Conservation (phyloP, 768 basidiomycete species). For the Fistulinella prunicolor region DNA sequence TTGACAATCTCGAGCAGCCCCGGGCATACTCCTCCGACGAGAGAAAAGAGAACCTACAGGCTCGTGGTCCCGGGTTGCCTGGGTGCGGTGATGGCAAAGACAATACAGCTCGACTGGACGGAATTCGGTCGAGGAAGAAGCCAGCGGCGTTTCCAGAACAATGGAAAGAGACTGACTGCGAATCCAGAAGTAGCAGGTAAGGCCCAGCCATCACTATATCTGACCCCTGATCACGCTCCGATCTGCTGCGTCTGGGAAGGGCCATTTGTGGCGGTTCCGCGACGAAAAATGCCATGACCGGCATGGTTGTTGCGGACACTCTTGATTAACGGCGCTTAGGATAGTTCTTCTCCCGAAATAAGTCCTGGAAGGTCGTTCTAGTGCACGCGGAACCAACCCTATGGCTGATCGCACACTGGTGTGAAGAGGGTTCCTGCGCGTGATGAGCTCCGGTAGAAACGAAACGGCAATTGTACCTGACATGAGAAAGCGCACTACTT, state of each 20-base stretch:
- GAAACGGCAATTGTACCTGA: not conserved
- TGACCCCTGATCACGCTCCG: conserved; percentile 21
- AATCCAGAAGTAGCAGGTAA: conserved; percentile 27
- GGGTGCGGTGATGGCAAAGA: not conserved
- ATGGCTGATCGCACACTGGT: conserved; percentile 4
- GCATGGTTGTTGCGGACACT: conserved; percentile 21
- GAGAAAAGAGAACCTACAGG: not conserved
- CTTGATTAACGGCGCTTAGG: conserved; percentile 19
- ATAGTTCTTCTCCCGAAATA: conserved; percentile 11
- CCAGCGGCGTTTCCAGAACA: conserved; percentile 23
- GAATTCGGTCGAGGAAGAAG: conserved; percentile 13
- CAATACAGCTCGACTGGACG: not conserved
- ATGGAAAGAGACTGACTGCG: conserved; percentile 22
- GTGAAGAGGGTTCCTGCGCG: not conserved
- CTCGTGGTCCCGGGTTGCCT: conserved; percentile 3
- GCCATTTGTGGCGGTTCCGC: conserved; percentile 29
- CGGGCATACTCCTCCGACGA: not conserved
- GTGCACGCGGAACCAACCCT: conserved; percentile 1
- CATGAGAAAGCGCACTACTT: not conserved
- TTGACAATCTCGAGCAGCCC: not conserved
- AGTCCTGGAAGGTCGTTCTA: conserved; percentile 1
- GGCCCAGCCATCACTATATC: conserved; percentile 24
- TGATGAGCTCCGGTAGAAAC: conserved; percentile 6
- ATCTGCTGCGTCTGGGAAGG: conserved; percentile 26
- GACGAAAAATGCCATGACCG: conserved; percentile 18